Evolutionary conservation across 805 yeast genomes (phyloP), one percentile per base, ranked within the genome.

Genomic region (Ogataea wickerhamii): DNA sequence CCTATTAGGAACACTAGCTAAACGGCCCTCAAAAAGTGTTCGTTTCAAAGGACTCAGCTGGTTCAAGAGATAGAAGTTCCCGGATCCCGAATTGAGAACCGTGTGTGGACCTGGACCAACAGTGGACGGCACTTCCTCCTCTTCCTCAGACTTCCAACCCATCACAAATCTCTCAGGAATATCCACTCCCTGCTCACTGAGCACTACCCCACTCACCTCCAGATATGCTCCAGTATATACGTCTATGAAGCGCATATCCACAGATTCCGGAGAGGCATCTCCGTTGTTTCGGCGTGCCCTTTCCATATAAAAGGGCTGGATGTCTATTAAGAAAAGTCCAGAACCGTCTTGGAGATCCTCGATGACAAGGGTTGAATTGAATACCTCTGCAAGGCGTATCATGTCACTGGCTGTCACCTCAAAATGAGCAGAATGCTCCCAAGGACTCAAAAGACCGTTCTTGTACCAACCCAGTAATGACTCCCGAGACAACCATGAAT

Each of bases 191-290:
- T 46, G 41, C 25, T 37, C 38, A 31, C 47, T 44, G n/a, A 41
- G 21, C 10, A 68, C 60, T 24, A 71, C 51, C 4, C 80, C 87
- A 3, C 76, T 71, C 37, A 80, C 66, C 48, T 79, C 84, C 38
- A 80, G 65, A 49, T 75, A 80, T 8, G 70, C 53, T 7, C 86
- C 86, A 2, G 80, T 71, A 38, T 73, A 72, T 12, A 70, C 65
- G 52, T 80, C 86, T 39, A 80, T 74, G 51, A 80, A 75, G 44
- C 83, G 67, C 6, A 79, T 72, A 51, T 75, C 80, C 16, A 62
- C 48, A 4, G 49, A 41, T 60, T 76, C 61, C 43, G 73, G 68
- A 43, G 77, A 53, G 11, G 67, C 62, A 42, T 66, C 59, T 34
- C 70, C 71, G 38, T 73, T 72, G 45, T 75, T 73, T 26, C 71